These are phyloP conservation scores for Yarrowia yakushimensis DNA, from an alignment of 805 yeast species.

Conservation along the genomic window DNA sequence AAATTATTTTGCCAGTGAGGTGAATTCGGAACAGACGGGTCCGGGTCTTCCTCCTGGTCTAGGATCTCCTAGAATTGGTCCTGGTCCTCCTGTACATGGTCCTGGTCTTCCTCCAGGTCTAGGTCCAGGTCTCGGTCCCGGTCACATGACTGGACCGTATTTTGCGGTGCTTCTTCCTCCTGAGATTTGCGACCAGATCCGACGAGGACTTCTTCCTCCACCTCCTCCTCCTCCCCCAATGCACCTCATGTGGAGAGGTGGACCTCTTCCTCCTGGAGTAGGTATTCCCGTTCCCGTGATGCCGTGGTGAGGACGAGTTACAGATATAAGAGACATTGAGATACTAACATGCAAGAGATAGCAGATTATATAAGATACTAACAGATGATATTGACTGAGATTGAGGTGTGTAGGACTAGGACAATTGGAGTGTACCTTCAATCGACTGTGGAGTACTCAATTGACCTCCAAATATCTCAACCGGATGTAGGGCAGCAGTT, in stretches of 20 bases:
- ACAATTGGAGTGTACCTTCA: too few species aligned
- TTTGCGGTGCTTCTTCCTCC: slow-evolving; percentile 18
- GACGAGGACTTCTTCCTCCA: slow-evolving; percentile 20
- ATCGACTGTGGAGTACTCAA: too few species aligned
- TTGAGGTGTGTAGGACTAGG: too few species aligned
- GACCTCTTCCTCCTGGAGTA: slow-evolving; percentile 11
- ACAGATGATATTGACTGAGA: too few species aligned
- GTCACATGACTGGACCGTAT: neutral
- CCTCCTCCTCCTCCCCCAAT: slow-evolving; percentile 22
- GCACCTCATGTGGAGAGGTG: slow-evolving; percentile 24
- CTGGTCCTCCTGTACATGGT: neutral
- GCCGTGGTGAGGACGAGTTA: slow-evolving; percentile 14
- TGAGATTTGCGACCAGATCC: slow-evolving; percentile 10
- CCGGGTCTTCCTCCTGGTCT: too few species aligned
- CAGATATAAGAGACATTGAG: too few species aligned
- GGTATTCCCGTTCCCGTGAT: slow-evolving; percentile 12
- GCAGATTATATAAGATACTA: too few species aligned
- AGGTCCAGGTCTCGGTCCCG: too few species aligned
- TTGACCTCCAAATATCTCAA: too few species aligned
- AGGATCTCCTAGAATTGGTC: neutral
- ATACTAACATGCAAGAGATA: neutral
- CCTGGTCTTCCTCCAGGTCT: too few species aligned
- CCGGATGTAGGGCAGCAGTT: too few species aligned
- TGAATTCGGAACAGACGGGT: too few species aligned
- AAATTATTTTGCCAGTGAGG: neutral